Conservation (phyloP, 192 early-diverging fungal genomes). For the Pilobolus umbonatus region DNA sequence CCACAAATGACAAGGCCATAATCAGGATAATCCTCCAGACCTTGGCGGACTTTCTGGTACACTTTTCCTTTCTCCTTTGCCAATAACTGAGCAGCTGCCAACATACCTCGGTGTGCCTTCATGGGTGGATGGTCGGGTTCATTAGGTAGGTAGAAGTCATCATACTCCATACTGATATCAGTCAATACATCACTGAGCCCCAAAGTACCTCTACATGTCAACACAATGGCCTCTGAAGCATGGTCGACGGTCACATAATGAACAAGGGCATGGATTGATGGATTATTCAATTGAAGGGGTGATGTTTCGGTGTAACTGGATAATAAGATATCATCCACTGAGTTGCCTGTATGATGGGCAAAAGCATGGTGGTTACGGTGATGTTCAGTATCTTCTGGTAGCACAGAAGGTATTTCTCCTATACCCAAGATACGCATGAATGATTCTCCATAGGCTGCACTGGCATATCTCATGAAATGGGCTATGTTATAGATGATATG, state of each 20-base stretch:
- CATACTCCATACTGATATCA: slow-evolving; percentile 79
- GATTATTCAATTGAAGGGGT: slow-evolving; percentile 16
- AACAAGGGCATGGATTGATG: slow-evolving; percentile 53
- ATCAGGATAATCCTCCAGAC: slow-evolving; percentile 64
- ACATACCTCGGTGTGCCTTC: slow-evolving; percentile 83
- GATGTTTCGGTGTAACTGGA: slow-evolving; percentile 54
- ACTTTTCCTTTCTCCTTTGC: slow-evolving; percentile 63
- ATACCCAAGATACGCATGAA: slow-evolving; percentile 74
- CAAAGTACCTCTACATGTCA: slow-evolving; percentile 85
- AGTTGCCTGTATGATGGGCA: slow-evolving; percentile 71
- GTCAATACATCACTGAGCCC: slow-evolving; percentile 84
- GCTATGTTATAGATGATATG: slow-evolving; percentile 64
- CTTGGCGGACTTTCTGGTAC: slow-evolving; percentile 64
- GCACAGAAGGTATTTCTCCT: slow-evolving; percentile 36
- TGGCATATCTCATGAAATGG: slow-evolving; percentile 64
- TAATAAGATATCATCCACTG: slow-evolving; percentile 70
- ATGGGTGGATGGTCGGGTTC: slow-evolving; percentile 38
- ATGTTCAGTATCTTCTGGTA: slow-evolving; percentile 24
- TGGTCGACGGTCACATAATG: slow-evolving; percentile 87
- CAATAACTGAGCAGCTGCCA: slow-evolving; percentile 68
- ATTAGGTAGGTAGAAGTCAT: slow-evolving; percentile 44
- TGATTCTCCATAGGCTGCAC: slow-evolving; percentile 64
- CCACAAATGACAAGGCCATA: slow-evolving; percentile 85
- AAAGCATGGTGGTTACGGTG: slow-evolving; percentile 52
- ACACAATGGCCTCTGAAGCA: slow-evolving; percentile 61